Percentiles rank a stretch among this genome's conserved stretches.
Evolutionary conservation across 495 filamentous ascomycete genomes (phyloP).

Genomic region (Lineolata rhizophorae): DNA sequence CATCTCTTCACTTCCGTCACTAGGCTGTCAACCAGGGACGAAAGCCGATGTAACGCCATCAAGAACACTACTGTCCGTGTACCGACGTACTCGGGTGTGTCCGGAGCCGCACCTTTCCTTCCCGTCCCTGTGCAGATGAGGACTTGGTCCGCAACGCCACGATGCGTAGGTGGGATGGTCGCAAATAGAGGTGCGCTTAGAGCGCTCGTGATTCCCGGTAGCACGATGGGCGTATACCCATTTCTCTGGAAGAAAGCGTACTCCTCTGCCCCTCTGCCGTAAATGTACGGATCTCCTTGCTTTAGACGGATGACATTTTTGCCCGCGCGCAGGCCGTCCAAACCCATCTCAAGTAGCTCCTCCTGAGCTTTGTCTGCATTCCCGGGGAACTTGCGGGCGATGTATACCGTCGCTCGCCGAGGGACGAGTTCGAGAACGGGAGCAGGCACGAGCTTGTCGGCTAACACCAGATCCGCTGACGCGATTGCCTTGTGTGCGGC

Average conservation of each 20-base stretch:
- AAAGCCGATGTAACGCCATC: constrained; percentile 81
- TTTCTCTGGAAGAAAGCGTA: constrained; percentile 58
- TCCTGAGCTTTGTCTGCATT: constrained; percentile 88
- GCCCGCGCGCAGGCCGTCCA: constrained; percentile 47
- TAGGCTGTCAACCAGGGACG: constrained; percentile 31
- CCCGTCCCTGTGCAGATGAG: constrained; percentile 90
- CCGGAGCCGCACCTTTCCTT: constrained; percentile 63
- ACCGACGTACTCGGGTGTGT: constrained; percentile 54
- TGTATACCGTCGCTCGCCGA: constrained; percentile 69
- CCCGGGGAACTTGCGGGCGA: constrained; percentile 92
- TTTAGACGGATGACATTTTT: constrained; percentile 72
- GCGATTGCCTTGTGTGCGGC: constrained; percentile 78
- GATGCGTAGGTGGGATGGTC: constrained; percentile 67
- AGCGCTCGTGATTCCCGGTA: constrained; percentile 80
- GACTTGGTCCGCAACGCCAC: constrained; percentile 77
- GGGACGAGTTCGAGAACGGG: constrained; percentile 76
- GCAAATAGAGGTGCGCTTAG: constrained; percentile 77
- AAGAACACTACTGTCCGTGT: constrained; percentile 81
- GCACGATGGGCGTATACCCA: constrained; percentile 47
- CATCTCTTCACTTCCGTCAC: constrained; percentile 11
- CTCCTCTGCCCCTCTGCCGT: constrained; percentile 86
- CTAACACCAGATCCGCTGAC: constrained; percentile 66
- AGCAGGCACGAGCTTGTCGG: constrained; percentile 87
- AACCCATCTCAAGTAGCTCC: constrained; percentile 64
- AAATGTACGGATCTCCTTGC: constrained; percentile 92